phyloP scores from a whole-genome alignment of 331 rosid genomes.

The Saraca asoca region DNA sequence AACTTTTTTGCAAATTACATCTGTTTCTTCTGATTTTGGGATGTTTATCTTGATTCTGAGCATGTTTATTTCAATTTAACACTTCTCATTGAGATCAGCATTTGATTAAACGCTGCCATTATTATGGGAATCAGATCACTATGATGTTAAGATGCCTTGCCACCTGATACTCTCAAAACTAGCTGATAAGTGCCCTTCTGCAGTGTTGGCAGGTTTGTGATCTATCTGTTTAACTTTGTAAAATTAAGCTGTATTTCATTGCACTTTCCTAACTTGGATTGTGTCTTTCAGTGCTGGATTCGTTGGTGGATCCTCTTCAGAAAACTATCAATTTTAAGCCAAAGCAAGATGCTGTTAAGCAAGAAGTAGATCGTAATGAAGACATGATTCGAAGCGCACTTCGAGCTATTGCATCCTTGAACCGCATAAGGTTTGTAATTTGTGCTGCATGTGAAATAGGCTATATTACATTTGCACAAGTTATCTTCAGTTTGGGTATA shows the following conservation, averaged over 20 bases:
- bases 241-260: conserved; percentile 9
- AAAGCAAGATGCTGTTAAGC: conserved; percentile 97
- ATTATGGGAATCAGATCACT: conserved; percentile 62
- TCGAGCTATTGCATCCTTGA: conserved; percentile 91
- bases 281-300: conserved; percentile 74
- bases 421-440: conserved; percentile 80
- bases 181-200: conserved; percentile 96
- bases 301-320: conserved; percentile 97
- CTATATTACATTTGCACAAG: conserved; percentile 12
- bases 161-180: conserved; percentile 96
- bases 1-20: conserved; percentile 6
- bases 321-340: conserved; percentile 95
- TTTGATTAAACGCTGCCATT: neutral
- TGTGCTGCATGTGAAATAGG: conserved; percentile 16
- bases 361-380: conserved; percentile 99
- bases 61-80: conserved; percentile 1
- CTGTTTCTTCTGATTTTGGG: conserved; percentile 22
- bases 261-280: conserved; percentile 28
- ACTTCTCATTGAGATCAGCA: conserved; percentile 2
- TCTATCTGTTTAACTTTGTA: conserved; percentile 5
- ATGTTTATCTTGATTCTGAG: conserved; percentile 9
- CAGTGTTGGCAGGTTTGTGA: conserved; percentile 86
- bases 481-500: conserved; percentile 12
- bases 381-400: conserved; percentile 99
- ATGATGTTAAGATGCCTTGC: conserved; percentile 99